Evolutionary conservation across 768 basidiomycete species (phyloP), one percentile per base, ranked within the genome.

Genomic region (Gymnopilus dilepis): DNA sequence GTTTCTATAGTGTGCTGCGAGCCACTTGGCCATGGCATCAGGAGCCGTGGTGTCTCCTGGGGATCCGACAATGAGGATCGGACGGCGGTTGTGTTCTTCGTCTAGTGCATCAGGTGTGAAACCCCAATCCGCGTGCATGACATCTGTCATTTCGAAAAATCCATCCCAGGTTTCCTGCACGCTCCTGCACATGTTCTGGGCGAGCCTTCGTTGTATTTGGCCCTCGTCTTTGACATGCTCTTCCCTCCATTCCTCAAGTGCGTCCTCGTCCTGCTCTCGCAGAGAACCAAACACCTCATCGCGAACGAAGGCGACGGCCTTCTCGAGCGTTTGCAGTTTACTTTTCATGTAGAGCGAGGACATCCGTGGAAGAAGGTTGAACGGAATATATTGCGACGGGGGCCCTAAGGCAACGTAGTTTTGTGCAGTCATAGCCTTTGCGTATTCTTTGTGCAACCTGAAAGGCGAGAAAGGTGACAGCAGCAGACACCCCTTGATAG

Each of bases 101-200:
- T 85, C 80, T 52, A 85, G 70, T 4, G 65, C 64, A 37, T 74
- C 70, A 3, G 81, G 81, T 13, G 63, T 64, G 63, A 80, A 84
- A 6, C 78, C 84, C 84, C 86, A 87, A 57, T 81, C 81, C 15
- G 80, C 77, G 47, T 86, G 82, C 53, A 82, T 70, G 28, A 83
- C 69, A 30, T 71, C 64, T 6, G 78, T 57, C 55, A 77, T 65
- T 47, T 80, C 80, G 59, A 79, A 72, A 65, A 85, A 84, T 0
- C 86, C 87, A 42, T 76, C 80, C 84, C 84, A 85, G 48, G 82
- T 74, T 31, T 69, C 77, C 19, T 77, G 73, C 7, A 85, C 80
- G 66, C 86, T 87, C 59, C 78, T 75, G 48, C 77, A 68, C 58
- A 79, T 71, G 58, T 79, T 82, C 58, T 68, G 63, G 2, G 81